phyloP scores from a whole-genome alignment of 129 eudicot species.

The Chrysanthemum makinoi region DNA sequence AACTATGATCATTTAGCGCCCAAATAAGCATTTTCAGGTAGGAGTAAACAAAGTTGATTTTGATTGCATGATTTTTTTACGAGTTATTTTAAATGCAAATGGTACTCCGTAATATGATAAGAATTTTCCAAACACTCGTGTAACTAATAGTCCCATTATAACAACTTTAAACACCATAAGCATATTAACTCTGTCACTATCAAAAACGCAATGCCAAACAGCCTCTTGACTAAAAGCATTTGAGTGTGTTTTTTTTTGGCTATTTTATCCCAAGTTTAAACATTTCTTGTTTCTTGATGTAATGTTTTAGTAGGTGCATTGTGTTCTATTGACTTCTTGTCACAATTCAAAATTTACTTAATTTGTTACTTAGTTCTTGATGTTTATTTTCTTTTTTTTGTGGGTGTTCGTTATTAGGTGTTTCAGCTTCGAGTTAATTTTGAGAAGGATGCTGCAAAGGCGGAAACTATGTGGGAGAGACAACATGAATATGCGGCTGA shows the following conservation, averaged over 20 bases:
- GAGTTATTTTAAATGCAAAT: too few relatives aligned
- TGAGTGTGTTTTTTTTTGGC: not conserved
- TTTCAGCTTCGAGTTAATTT: slow-evolving; percentile 81
- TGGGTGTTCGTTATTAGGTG: slow-evolving; percentile 40
- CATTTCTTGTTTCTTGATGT: slow-evolving; percentile 8
- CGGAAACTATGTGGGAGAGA: slow-evolving; percentile 95
- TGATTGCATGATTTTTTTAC: too few relatives aligned
- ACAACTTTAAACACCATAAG: too few relatives aligned
- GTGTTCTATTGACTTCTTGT: slow-evolving; percentile 1
- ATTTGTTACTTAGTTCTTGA: not conserved
- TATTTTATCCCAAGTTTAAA: not conserved
- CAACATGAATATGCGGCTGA: slow-evolving; percentile 93
- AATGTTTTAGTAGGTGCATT: not conserved
- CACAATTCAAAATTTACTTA: slow-evolving; percentile 38
- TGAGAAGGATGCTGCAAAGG: slow-evolving; percentile 76
- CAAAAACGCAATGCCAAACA: too few relatives aligned
- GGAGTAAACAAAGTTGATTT: too few relatives aligned
- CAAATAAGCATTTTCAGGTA: too few relatives aligned
- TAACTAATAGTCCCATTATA: too few relatives aligned
- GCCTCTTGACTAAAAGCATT: too few relatives aligned
- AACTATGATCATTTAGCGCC: too few relatives aligned
- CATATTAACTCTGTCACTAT: too few relatives aligned
- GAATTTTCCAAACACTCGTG: too few relatives aligned
- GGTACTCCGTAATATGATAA: too few relatives aligned
- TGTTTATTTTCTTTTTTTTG: not conserved